These are phyloP conservation scores for Blastomyces percursus DNA, from an alignment of 2,329 filamentous ascomycete species.

Conservation along the genomic window DNA sequence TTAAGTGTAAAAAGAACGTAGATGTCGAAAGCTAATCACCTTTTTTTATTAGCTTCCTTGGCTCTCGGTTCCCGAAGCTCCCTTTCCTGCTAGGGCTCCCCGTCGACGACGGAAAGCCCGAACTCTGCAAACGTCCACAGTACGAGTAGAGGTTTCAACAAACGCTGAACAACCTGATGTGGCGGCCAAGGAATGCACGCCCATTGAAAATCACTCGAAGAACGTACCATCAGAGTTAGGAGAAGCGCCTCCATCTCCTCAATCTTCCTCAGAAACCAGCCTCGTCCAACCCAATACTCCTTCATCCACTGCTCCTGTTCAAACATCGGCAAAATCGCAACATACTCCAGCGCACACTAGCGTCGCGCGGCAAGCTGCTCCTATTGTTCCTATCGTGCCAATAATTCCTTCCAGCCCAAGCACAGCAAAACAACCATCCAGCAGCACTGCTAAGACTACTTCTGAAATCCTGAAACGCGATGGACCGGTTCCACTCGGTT, in stretches of 20 bases:
- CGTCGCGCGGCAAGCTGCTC: slow-evolving; percentile 36
- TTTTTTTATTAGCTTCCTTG: slow-evolving; percentile 42
- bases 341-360: slow-evolving; percentile 25
- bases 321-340: slow-evolving; percentile 21
- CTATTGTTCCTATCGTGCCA: slow-evolving; percentile 41
- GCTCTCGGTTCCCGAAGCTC: slow-evolving; percentile 45
- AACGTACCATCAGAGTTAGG: slow-evolving; percentile 33
- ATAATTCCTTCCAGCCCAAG: slow-evolving; percentile 30
- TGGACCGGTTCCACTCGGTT: slow-evolving; percentile 8
- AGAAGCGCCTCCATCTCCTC: slow-evolving; percentile 49
- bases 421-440: slow-evolving; percentile 22
- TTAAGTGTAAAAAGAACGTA: slow-evolving; percentile 9
- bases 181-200: slow-evolving; percentile 13
- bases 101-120: slow-evolving; percentile 36
- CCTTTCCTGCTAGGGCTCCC: slow-evolving; percentile 44
- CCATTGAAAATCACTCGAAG: slow-evolving; percentile 12
- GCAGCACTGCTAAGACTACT: slow-evolving; percentile 21
- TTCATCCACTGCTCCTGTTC: slow-evolving; percentile 39
- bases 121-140: slow-evolving; percentile 24
- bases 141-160: slow-evolving; percentile 42
- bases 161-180: slow-evolving; percentile 26
- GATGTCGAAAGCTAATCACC: slow-evolving; percentile 1
- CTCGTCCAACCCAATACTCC: slow-evolving; percentile 47
- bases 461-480: slow-evolving; percentile 27
- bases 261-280: slow-evolving; percentile 46